These are phyloP conservation scores for Jaapia argillacea DNA, from an alignment of 768 basidiomycete genomes.

Conservation along the genomic window DNA sequence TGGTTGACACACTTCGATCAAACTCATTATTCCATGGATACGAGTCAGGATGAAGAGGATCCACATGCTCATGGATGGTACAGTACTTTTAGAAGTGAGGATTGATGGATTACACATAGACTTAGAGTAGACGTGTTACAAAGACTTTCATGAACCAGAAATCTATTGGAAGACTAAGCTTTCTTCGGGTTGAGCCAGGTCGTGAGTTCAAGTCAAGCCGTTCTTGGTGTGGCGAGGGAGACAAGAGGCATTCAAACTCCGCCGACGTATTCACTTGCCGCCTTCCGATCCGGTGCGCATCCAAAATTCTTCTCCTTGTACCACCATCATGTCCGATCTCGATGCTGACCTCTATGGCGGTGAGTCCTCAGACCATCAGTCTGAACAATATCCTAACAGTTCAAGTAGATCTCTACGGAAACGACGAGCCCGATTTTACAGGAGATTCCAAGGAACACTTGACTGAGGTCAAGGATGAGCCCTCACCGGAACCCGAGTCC, in stretches of 20 bases:
- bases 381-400: not conserved
- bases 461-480: conserved; percentile 1
- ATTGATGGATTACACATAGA: no score
- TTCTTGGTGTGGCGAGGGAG: no score
- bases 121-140: no score
- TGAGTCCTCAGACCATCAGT: conserved; percentile 22
- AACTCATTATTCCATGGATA: not conserved
- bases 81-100: no score
- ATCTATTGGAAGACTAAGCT: no score
- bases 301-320: conserved; percentile 9
- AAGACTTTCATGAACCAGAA: no score
- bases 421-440: conserved; percentile 48
- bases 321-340: conserved; percentile 61
- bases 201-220: no score
- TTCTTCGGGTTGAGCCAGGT: no score
- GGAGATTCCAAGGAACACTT: conserved; percentile 24
- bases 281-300: no score
- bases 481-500: conserved; percentile 14
- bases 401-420: conserved; percentile 56
- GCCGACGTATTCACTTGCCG: no score
- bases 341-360: conserved; percentile 89
- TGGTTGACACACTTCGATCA: conserved; percentile 23
- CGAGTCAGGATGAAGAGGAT: conserved; percentile 1
- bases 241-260: no score
- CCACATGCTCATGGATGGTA: conserved; percentile 8